A percentile compares a stretch with the other conserved stretches of the same genome.
Conservation (phyloP, 139 green algal species). For the Micromonas commoda region DNA sequence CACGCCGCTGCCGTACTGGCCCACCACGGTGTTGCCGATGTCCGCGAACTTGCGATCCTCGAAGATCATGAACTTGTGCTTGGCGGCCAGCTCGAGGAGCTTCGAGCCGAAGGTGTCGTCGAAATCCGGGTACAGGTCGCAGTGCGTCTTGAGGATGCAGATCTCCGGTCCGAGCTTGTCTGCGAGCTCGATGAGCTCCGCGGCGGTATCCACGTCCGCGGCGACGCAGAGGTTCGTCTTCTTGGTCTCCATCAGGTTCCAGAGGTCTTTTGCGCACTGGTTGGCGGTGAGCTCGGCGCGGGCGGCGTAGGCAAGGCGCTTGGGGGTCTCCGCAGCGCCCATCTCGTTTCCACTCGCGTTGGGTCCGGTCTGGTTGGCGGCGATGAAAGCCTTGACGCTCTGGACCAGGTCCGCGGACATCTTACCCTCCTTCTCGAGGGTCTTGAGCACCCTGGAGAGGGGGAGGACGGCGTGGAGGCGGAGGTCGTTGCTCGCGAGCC, state of each 20-base stretch:
- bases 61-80: slow-evolving; percentile 98
- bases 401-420: slow-evolving; percentile 30
- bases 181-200: slow-evolving; percentile 84
- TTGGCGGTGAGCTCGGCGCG: slow-evolving; percentile 44
- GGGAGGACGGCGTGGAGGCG: slow-evolving; percentile 74
- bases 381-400: slow-evolving; percentile 76
- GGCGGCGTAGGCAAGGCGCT: slow-evolving; percentile 68
- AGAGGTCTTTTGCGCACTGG: slow-evolving; percentile 57
- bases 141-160: slow-evolving; percentile 95
- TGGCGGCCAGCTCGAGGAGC: slow-evolving; percentile 64
- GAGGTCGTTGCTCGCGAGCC: slow-evolving; percentile 66
- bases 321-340: slow-evolving; percentile 4
- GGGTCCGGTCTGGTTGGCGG: slow-evolving; percentile 79
- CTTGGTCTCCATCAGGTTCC: slow-evolving; percentile 88
- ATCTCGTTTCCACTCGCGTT: slow-evolving; percentile 34
- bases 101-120: slow-evolving; percentile 38
- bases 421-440: slow-evolving; percentile 40
- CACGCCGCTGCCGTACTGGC: slow-evolving; percentile 66
- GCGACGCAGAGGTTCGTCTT: slow-evolving; percentile 94
- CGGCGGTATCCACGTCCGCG: slow-evolving; percentile 80
- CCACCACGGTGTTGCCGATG: slow-evolving; percentile 97
- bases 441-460: slow-evolving; percentile 48
- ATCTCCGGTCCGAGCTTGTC: slow-evolving; percentile 85
- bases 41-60: slow-evolving; percentile 99
- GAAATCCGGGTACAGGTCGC: slow-evolving; percentile 40